phyloP scores from a whole-genome alignment of 2,329 filamentous ascomycete species.

The Magnaporthales sp. region DNA sequence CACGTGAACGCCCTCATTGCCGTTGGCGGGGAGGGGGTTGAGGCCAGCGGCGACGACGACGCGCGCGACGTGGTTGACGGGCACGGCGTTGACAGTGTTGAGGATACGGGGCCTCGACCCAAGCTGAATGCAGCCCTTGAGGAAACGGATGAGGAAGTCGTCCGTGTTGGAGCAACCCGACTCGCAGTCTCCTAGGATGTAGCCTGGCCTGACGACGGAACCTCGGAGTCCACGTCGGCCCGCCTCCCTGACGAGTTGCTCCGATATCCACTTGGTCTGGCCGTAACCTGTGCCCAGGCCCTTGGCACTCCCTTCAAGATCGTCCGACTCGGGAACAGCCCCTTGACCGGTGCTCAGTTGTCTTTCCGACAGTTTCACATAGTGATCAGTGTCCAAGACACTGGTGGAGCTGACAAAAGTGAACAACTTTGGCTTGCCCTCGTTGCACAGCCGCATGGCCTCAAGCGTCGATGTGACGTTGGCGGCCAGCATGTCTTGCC shows the following conservation, averaged over 20 bases:
- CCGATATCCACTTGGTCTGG: slow-evolving; percentile 78
- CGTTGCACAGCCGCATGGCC: slow-evolving; percentile 64
- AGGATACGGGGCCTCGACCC: slow-evolving; percentile 62
- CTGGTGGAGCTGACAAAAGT: slow-evolving; percentile 78
- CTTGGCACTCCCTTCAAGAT: slow-evolving; percentile 65
- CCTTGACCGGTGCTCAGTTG: slow-evolving; percentile 50
- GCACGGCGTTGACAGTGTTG: slow-evolving; percentile 86
- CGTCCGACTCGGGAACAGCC: slow-evolving; percentile 66
- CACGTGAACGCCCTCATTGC: slow-evolving; percentile 38
- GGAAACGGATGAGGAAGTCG: slow-evolving; percentile 80
- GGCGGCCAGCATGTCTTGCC: slow-evolving; percentile 58
- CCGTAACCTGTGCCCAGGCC: slow-evolving; percentile 84
- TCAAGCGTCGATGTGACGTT: slow-evolving; percentile 82
- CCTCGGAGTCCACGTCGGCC: slow-evolving; percentile 68
- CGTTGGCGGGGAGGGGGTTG: slow-evolving; percentile 38
- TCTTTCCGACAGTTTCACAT: slow-evolving; percentile 62
- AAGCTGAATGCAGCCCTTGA: slow-evolving; percentile 83
- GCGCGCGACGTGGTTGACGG: slow-evolving; percentile 75
- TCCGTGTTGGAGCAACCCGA: slow-evolving; percentile 72
- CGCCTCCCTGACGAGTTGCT: slow-evolving; percentile 66
- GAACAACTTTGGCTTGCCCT: slow-evolving; percentile 70
- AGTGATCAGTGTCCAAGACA: slow-evolving; percentile 75
- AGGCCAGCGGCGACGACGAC: slow-evolving; percentile 69
- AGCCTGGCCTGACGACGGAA: slow-evolving; percentile 73
- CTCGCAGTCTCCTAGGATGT: slow-evolving; percentile 66